Evolutionary conservation across 2,329 filamentous ascomycete species (phyloP).

Genomic region (Pseudophaeomoniella oleicola): DNA sequence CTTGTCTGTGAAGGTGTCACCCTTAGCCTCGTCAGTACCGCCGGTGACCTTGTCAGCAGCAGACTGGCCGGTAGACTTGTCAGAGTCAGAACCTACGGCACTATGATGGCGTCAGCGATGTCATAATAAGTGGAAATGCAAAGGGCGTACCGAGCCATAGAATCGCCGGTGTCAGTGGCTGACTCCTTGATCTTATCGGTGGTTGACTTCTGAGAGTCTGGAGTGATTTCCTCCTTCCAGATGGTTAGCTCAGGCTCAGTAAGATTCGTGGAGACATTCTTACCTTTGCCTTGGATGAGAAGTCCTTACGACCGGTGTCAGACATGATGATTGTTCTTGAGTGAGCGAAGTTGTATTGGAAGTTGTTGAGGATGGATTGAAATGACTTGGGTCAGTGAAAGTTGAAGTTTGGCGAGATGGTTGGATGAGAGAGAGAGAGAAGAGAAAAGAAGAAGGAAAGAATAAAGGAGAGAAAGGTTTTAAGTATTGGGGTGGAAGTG

Average conservation of each 20-base stretch:
- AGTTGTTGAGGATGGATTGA: neutral
- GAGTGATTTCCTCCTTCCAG: constrained; percentile 37
- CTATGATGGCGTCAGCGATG: neutral
- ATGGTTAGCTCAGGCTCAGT: neutral
- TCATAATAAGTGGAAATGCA: neutral
- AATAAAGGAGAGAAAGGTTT: neutral
- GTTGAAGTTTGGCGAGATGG: no score
- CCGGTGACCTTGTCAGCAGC: neutral
- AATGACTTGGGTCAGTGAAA: no score
- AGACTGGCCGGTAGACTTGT: neutral
- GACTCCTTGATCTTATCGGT: constrained; percentile 43
- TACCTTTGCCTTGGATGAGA: constrained; percentile 25
- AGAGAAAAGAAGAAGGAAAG: neutral
- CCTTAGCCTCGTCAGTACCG: neutral
- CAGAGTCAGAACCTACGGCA: neutral
- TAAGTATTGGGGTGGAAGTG: no score
- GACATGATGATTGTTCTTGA: constrained; percentile 22
- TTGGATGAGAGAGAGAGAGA: neutral
- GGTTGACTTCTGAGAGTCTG: constrained; percentile 47
- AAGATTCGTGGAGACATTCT: neutral
- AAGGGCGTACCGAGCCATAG: constrained; percentile 30
- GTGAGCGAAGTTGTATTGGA: constrained; percentile 4
- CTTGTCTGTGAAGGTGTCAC: constrained; percentile 1
- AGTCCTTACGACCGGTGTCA: constrained; percentile 48
- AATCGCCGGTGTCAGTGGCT: constrained; percentile 41